Conservation (phyloP, 2,329 filamentous ascomycete genomes). For the Pezicula neosporulosa region DNA sequence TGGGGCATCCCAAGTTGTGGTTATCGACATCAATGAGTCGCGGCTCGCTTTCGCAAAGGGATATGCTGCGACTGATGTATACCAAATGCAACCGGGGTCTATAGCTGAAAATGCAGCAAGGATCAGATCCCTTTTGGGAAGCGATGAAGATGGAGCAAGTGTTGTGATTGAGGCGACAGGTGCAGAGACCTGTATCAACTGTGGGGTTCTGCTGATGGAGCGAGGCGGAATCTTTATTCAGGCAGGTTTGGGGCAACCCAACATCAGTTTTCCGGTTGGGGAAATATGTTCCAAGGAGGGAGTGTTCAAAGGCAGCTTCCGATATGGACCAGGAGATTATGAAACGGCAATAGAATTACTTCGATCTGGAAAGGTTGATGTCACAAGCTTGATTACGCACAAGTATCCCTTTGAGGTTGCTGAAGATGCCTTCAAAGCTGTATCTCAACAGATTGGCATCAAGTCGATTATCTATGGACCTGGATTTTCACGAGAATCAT, state of each 20-base stretch:
- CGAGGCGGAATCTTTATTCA: constrained; percentile 48
- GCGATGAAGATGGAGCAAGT: constrained; percentile 35
- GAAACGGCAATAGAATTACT: constrained; percentile 66
- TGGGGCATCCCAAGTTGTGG: no score
- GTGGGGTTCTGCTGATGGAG: constrained; percentile 39
- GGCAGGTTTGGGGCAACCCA: constrained; percentile 33
- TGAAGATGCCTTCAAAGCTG: constrained; percentile 66
- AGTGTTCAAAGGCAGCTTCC: constrained; percentile 23
- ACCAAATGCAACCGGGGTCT: no score
- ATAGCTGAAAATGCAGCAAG: no score
- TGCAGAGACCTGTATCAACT: constrained; percentile 42
- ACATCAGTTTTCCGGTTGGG: constrained; percentile 20
- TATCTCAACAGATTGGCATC: constrained; percentile 15
- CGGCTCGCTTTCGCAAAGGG: no score
- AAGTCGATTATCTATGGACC: constrained; percentile 23
- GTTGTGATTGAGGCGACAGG: constrained; percentile 47
- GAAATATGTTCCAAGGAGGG: constrained; percentile 25
- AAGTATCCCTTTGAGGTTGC: constrained; percentile 75
- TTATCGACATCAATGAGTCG: no score
- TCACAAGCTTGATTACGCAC: constrained; percentile 74
- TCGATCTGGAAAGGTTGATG: constrained; percentile 64
- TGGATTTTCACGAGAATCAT: not conserved
- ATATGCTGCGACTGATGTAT: no score
- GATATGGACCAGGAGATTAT: constrained; percentile 27
- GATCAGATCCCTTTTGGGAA: not conserved